Evolutionary conservation across 2,329 filamentous ascomycete species (phyloP), one percentile per base, ranked within the genome.

Genomic region (Teratosphaeria nubilosa): DNA sequence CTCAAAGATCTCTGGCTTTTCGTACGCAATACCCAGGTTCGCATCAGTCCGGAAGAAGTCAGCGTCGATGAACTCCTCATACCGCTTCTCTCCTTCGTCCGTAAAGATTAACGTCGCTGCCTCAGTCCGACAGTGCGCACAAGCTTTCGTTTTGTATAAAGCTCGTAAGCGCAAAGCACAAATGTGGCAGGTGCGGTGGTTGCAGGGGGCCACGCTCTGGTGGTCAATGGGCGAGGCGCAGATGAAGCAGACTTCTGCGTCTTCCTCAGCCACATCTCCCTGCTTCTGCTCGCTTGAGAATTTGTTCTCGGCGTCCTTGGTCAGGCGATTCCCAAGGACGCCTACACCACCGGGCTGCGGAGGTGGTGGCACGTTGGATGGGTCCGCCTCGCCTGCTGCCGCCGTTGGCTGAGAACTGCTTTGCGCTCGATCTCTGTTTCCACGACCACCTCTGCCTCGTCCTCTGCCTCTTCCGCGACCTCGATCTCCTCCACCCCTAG

Each of bases 161-260:
- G 92, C 94, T 66, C 94, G 84, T 83, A 97, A 84, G 60, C 94
- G 84, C 65, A 99, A 77, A 10, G 91, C 87, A 73, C 94, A 99
- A 64, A 97, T 96, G 75, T 99, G 94, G 72, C 94, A 99, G 54
- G 92, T 96, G 58, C 89, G 83, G 75, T 99, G 94, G 73, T 96
- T 97, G 76, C 94, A 99, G 22, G 94, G 92, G 32, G 91, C 86
- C 63, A 99, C 85, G 10, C 91, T 88, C 66, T 90, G 86, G 76
- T 97, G 91, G 54, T 88, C 84, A 53, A 99, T 86, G 1, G 86
- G 84, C 64, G 91, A 96, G 58, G 94, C 92, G 75, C 94, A 99
- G 69, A 99, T 99, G 75, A 97, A 97, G 82, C 94, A 99, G 61
- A 96, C 82, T 62, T 96, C 91, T 27, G 80, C 86, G 57, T 73